Conservation (phyloP, 371 early-diverging fungal genomes). For the Circinella umbellata region DNA sequence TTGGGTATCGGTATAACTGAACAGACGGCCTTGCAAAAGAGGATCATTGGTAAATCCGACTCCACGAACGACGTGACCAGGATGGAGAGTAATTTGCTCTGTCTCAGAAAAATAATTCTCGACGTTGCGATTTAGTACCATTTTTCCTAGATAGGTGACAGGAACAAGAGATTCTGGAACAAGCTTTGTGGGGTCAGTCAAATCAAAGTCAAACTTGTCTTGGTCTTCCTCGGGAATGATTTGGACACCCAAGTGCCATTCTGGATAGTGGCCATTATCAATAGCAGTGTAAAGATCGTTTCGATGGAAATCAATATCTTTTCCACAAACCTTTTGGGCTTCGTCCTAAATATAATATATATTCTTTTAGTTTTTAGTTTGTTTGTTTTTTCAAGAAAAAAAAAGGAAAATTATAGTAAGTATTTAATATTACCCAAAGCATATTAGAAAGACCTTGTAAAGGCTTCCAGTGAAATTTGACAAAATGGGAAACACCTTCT, state of each 20-base stretch:
- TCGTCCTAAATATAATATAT: conserved; percentile 33
- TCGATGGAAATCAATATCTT: conserved; percentile 56
- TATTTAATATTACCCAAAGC: conserved; percentile 33
- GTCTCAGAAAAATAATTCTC: conserved; percentile 62
- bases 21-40: conserved; percentile 57
- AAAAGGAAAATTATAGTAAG: neutral
- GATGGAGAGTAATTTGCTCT: conserved; percentile 57
- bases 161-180: conserved; percentile 56
- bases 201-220: conserved; percentile 48
- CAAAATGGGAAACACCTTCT: conserved; percentile 41
- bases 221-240: conserved; percentile 48
- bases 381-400: neutral
- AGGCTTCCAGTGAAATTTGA: conserved; percentile 62
- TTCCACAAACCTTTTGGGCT: conserved; percentile 54
- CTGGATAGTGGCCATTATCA: conserved; percentile 52
- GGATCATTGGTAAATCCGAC: conserved; percentile 58
- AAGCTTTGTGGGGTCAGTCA: conserved; percentile 61
- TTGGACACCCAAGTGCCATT: conserved; percentile 58
- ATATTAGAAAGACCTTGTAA: conserved; percentile 45
- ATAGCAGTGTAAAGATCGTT: conserved; percentile 55
- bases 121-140: conserved; percentile 56
- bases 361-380: neutral
- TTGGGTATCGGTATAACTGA: conserved; percentile 60
- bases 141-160: conserved; percentile 48
- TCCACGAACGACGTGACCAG: conserved; percentile 52